These are phyloP conservation scores for Penicillium lividum DNA, from an alignment of 495 filamentous ascomycete genomes.

Conservation along the genomic window DNA sequence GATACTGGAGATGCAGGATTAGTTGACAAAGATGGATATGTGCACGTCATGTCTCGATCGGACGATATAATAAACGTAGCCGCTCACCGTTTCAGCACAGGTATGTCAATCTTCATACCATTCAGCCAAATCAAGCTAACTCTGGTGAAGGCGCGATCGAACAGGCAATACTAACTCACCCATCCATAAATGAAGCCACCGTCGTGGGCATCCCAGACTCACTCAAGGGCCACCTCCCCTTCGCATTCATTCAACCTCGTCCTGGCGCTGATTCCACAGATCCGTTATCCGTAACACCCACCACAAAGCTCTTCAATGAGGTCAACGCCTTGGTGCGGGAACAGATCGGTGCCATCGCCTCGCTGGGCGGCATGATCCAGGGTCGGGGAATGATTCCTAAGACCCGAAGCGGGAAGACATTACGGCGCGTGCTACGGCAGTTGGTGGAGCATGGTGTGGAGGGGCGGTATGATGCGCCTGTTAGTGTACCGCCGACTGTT, in stretches of 20 bases:
- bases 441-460: constrained; percentile 65
- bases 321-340: constrained; percentile 68
- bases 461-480: constrained; percentile 51
- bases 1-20: constrained; percentile 91
- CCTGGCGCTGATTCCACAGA: constrained; percentile 40
- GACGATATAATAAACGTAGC: constrained; percentile 97
- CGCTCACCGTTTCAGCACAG: constrained; percentile 88
- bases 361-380: constrained; percentile 79
- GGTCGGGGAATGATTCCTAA: constrained; percentile 90
- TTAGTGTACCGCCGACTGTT: constrained; percentile 60
- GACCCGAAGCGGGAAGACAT: constrained; percentile 84
- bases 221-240: constrained; percentile 87
- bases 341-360: constrained; percentile 86
- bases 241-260: constrained; percentile 74
- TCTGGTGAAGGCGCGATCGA: constrained; percentile 68
- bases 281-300: constrained; percentile 42
- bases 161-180: constrained; percentile 83
- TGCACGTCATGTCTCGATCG: constrained; percentile 80
- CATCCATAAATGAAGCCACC: constrained; percentile 73
- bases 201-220: constrained; percentile 83
- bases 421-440: constrained; percentile 77
- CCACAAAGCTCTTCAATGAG: constrained; percentile 55
- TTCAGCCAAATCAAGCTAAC: not conserved
- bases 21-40: constrained; percentile 78
- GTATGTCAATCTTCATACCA: constrained; percentile 40